Base-by-base conservation (phyloP, 345 rosid genomes). In the Capsella bursapastoris region DNA sequence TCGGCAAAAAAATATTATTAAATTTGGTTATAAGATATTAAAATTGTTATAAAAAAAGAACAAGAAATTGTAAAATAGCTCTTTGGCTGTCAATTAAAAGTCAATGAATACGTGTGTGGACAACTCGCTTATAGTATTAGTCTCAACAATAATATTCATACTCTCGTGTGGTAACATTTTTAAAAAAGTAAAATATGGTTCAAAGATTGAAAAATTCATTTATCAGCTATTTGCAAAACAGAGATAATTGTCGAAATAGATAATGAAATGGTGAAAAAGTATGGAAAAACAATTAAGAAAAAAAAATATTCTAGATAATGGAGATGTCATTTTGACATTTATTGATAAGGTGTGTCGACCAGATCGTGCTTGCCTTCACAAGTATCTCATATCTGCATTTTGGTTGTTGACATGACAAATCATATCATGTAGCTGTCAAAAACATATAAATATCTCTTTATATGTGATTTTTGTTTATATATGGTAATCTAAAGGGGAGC, bases 281-380 rank as follows among this genome's bases (percentile, higher is more conserved):
- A 0, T 64, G 62, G 51, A 51, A 47, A 9, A 6, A 44, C 4
- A n/a, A 45, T 28, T 27, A 4, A n/a, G 1, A 64, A 0, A 16
- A 56, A 15, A 64, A 13, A 47, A 32, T 53, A 32, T 8, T 22
- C 0, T 32, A 22, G 38, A 55, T 25, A 35, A 43, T 43, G 70
- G 65, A 25, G 18, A 64, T 34, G 57, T 73, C 29, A 28, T 55
- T 63, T 53, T 53, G 41, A 44, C 50, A 73, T 56, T 48, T 40
- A 57, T 3, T 49, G 59, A 29, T 29, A 52, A 61, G 80, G 55
- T 69, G 55, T 69, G 70, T 63, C 75, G 51, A 69, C 59, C 16
- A 69, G 58, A 63, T 70, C 80, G 80, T 76, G 79, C 74, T 62
- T 68, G 70, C 70, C 44, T 76, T 34, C 58, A 69, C 69, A 52